A percentile compares a stretch with the other conserved stretches of the same genome.
Evolutionary conservation across 108 stramenopile genomes (phyloP).

Genomic region (Ochromonas danica): DNA sequence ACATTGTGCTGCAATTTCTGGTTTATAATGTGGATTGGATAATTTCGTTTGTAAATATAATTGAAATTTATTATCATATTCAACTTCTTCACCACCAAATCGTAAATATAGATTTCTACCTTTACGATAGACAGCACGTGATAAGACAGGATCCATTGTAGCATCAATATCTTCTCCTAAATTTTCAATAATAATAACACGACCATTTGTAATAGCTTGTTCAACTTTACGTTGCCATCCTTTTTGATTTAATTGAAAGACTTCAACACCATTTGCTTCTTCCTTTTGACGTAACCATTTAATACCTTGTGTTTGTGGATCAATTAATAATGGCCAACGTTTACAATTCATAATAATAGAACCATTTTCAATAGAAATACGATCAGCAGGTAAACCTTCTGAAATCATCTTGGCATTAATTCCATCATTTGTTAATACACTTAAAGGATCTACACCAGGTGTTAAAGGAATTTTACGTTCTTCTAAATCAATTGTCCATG

Average conservation of each 20-base stretch:
- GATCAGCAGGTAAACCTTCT: slow-evolving; percentile 81
- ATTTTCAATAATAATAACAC: slow-evolving; percentile 81
- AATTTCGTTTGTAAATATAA: slow-evolving; percentile 84
- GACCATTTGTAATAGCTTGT: slow-evolving; percentile 71
- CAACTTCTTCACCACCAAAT: slow-evolving; percentile 80
- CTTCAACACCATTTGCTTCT: slow-evolving; percentile 10
- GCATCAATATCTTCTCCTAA: slow-evolving; percentile 80
- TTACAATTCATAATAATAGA: slow-evolving; percentile 78
- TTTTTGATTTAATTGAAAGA: slow-evolving; percentile 70
- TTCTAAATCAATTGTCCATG: slow-evolving; percentile 70
- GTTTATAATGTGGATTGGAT: slow-evolving; percentile 85
- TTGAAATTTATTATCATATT: slow-evolving; percentile 76
- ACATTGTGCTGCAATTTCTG: slow-evolving; percentile 87
- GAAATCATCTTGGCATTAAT: slow-evolving; percentile 73
- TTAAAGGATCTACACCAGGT: slow-evolving; percentile 71
- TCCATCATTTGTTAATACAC: slow-evolving; percentile 72
- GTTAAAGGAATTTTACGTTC: slow-evolving; percentile 70
- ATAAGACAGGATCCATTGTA: slow-evolving; percentile 78
- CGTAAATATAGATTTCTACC: slow-evolving; percentile 71
- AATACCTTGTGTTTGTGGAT: slow-evolving; percentile 78
- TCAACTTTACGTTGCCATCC: slow-evolving; percentile 71
- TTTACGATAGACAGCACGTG: slow-evolving; percentile 77
- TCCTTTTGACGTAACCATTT: slow-evolving; percentile 74
- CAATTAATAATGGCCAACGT: slow-evolving; percentile 77
- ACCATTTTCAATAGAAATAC: slow-evolving; percentile 82